Conservation (phyloP, 1,284 basidiomycete species). For the Sutorius eximius region DNA sequence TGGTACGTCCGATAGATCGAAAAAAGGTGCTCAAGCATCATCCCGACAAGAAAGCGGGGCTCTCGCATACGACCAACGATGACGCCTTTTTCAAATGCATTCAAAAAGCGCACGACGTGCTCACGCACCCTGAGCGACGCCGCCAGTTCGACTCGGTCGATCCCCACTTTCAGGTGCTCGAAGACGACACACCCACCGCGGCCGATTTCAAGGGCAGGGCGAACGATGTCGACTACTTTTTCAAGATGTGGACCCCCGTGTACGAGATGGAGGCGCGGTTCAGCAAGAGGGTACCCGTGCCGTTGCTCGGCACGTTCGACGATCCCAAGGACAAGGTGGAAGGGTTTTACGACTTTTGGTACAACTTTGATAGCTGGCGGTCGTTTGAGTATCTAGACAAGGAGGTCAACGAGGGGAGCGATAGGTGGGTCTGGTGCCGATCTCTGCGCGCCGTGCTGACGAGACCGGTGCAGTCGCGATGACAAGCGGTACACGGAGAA, state of each 20-base stretch:
- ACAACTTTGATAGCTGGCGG: conserved; percentile 99
- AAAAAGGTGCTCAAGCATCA: conserved; percentile 99
- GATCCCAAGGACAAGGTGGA: conserved; percentile 85
- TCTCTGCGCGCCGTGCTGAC: no score
- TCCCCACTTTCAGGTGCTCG: conserved; percentile 69
- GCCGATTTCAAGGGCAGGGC: conserved; percentile 60
- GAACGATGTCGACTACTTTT: conserved; percentile 56
- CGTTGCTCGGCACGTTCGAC: conserved; percentile 72
- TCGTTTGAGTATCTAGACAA: conserved; percentile 99
- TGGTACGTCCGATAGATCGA: conserved; percentile 61
- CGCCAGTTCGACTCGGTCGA: conserved; percentile 98
- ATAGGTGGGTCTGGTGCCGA: conserved; percentile 59
- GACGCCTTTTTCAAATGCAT: conserved; percentile 99
- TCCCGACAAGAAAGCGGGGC: conserved; percentile 95
- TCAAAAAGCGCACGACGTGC: conserved; percentile 92
- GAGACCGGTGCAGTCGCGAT: conserved; percentile 67
- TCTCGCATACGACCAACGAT: conserved; percentile 79
- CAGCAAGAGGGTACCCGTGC: conserved; percentile 87
- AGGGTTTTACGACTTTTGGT: conserved; percentile 98
- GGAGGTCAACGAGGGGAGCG: conserved; percentile 97
- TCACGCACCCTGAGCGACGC: conserved; percentile 84
- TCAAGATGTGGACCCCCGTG: conserved; percentile 66
- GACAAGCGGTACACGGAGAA: conserved; percentile 99
- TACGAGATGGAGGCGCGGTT: conserved; percentile 93
- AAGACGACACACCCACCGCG: conserved; percentile 76